Evolutionary conservation across 2,329 filamentous ascomycete genomes (phyloP), one percentile per base, ranked within the genome.

Genomic region (Fusarium sublunatum): DNA sequence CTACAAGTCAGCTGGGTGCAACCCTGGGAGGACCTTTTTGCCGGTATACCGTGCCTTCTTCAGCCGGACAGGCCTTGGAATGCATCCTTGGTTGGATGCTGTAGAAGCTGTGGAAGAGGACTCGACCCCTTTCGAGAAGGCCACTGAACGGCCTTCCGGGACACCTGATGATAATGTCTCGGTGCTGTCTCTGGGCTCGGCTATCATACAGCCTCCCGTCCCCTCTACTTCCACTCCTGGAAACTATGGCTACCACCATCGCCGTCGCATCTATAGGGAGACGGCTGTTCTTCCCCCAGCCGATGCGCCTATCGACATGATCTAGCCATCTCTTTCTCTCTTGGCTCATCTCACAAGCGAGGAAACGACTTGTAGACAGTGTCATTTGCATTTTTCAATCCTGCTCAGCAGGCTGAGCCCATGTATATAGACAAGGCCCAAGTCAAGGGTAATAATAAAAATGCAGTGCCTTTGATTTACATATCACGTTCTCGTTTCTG

Each of bases 21-120:
- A 29, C 9, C 35, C 43, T 19, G 29, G 7, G 3, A 25, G 36
- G 1, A 24, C 6, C 1, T 64, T 54, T 11, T 4, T 7, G 11
- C 22, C 26, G 1, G 32, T 15, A 7, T 52, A 39, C 12, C 7
- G 19, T 15, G 6, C 4, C 4, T 64, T 50, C 12, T 50, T 38
- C 13, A 2, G 12, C 8, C 59, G 38, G 3, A 46, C 53, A 7
- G 41, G 40, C 2, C 40, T 63, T 12, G 53, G 47, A 15, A 25
- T 28, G 2, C 53, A 58, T 22, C 36, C 43, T 10, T 63, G 58
- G 60, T 36, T 46, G 36, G 10, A 19, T 1, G 1, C 25, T 8
- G 9, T 19, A 19, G 19, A 19, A 19, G 19, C 19, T 19, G 19
- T 19, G 19, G 19, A 19, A 19, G 19, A 12, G 8, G n/a, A 25